Conservation (phyloP, 495 filamentous ascomycete species). For the Penicillium cinerascens region DNA sequence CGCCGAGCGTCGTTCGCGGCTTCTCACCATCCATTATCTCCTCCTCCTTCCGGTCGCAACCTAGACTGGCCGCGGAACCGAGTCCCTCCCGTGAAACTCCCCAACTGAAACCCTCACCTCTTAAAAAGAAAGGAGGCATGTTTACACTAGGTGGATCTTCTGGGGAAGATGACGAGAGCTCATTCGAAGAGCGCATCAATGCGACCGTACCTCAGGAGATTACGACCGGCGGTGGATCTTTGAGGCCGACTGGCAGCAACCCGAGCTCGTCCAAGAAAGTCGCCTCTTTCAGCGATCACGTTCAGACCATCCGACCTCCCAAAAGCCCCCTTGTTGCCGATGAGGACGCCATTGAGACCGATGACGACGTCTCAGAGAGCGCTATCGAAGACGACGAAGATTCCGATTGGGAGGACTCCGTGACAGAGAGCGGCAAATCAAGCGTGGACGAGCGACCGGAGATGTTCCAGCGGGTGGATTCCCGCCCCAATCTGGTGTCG, state of each 20-base stretch:
- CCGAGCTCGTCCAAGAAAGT: constrained; percentile 62
- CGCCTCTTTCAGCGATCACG: constrained; percentile 79
- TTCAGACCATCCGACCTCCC: constrained; percentile 61
- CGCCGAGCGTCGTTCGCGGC: constrained; percentile 77
- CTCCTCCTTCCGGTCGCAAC: constrained; percentile 64
- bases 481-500: constrained; percentile 78
- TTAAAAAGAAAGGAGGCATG: constrained; percentile 60
- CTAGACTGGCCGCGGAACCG: constrained; percentile 47
- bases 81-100: constrained; percentile 43
- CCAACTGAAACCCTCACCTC: constrained; percentile 43
- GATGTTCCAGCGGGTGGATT: constrained; percentile 87
- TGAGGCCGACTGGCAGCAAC: constrained; percentile 31
- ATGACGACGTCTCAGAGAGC: constrained; percentile 71
- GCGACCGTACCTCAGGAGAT: constrained; percentile 41
- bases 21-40: constrained; percentile 80
- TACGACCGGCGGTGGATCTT: constrained; percentile 51
- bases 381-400: constrained; percentile 87
- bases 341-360: constrained; percentile 71
- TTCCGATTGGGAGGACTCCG: constrained; percentile 88
- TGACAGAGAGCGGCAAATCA: constrained; percentile 79
- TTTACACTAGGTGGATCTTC: constrained; percentile 77
- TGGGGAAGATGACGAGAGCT: constrained; percentile 77
- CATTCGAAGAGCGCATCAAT: constrained; percentile 65
- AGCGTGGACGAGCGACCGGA: constrained; percentile 69
- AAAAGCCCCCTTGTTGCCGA: constrained; percentile 57